Evolutionary conservation across 2,329 filamentous ascomycete genomes (phyloP).

Genomic region (Leptographium wingfieldii): DNA sequence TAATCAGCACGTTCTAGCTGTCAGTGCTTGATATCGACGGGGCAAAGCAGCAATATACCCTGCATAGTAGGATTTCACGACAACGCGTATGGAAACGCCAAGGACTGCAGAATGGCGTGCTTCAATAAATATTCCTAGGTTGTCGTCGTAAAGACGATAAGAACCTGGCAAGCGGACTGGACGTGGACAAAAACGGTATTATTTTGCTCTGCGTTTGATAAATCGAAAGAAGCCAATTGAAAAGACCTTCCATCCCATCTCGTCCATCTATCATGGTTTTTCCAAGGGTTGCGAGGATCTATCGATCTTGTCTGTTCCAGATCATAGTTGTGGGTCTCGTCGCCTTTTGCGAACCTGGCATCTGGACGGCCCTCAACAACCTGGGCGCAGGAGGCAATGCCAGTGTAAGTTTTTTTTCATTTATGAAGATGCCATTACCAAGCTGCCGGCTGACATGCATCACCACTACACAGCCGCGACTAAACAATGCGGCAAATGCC

Average conservation of each 20-base stretch:
- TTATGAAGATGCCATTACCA: not conserved
- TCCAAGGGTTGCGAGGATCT: not conserved
- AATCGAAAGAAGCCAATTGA: too few relatives aligned
- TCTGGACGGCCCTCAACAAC: constrained; percentile 3
- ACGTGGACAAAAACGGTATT: too few relatives aligned
- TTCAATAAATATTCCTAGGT: too few relatives aligned
- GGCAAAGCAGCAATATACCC: not conserved
- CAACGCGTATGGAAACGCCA: too few relatives aligned
- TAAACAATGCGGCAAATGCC: not conserved
- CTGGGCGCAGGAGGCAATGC: constrained; percentile 1
- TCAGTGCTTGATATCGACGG: not conserved
- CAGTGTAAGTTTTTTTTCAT: not conserved
- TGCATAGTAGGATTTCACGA: not conserved
- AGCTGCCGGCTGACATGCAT: not conserved
- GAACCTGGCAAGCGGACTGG: too few relatives aligned
- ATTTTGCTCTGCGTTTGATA: too few relatives aligned
- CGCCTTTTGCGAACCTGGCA: constrained; percentile 1
- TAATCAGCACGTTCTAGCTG: too few relatives aligned
- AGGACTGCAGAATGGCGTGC: too few relatives aligned
- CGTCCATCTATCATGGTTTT: not conserved
- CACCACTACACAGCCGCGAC: not conserved
- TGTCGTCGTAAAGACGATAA: too few relatives aligned
- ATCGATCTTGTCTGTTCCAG: constrained; percentile 2
- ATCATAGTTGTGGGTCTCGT: constrained; percentile 2
- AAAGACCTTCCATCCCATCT: not conserved